These are phyloP conservation scores for Ramaria sp. DNA, from an alignment of 768 basidiomycete species.

Conservation along the genomic window DNA sequence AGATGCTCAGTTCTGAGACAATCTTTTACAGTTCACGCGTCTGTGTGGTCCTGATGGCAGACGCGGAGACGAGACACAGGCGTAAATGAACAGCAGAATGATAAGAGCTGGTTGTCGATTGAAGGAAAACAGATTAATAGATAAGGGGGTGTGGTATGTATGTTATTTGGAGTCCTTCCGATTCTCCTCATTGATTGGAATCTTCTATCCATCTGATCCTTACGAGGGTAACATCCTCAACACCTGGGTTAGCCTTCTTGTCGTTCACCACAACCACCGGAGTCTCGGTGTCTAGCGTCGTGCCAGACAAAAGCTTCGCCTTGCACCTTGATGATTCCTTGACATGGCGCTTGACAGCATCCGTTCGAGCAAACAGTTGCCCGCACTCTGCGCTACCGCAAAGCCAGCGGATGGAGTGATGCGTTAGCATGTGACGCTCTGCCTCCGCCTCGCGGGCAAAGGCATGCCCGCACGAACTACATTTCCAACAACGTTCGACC, in stretches of 20 bases:
- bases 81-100: no score
- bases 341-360: background rate
- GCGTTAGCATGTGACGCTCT: background rate
- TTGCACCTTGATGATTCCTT: background rate
- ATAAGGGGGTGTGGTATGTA: no score
- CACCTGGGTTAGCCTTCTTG: background rate
- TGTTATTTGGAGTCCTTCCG: no score
- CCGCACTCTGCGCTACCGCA: background rate
- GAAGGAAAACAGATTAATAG: no score
- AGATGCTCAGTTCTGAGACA: no score
- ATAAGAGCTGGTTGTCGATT: no score
- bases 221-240: background rate
- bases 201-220: background rate
- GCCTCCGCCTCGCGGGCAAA: background rate
- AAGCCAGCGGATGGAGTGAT: background rate
- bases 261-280: background rate
- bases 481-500: no score
- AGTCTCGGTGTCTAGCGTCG: background rate
- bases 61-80: no score
- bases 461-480: no score
- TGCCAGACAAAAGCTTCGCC: background rate
- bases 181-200: no score
- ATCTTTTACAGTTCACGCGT: no score
- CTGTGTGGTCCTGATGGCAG: no score
- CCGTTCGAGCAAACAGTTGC: background rate